Evolutionary conservation across 352 stramenopile species (phyloP), one percentile per base, ranked within the genome.

Genomic region (Pythium brassicae): DNA sequence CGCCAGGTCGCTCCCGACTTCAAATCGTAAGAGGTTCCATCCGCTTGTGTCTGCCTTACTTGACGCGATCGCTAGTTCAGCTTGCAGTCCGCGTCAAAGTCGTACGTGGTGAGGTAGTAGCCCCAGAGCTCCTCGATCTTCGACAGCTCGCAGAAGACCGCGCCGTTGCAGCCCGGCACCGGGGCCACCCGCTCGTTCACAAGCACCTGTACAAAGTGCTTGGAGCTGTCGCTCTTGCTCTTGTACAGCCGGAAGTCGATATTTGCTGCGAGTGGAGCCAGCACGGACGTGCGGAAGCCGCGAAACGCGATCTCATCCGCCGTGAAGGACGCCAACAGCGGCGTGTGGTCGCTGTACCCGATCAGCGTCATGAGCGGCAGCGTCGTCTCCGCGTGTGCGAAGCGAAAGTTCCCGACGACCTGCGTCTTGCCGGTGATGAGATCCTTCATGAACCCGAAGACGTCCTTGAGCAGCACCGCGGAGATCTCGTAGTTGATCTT

Each of bases 311-410:
- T 78, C 7, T 66, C 58, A 14, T 46, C 37, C 2, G 55, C 19
- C 0, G 72, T 66, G 34, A 65, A 68, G 23, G 67, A 65, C 14
- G 69, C 68, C 7, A 66, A n/a, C 9, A 84, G 56, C 46, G 45
- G 48, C 3, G 60, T 57, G 7, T 57, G 62, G 49, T 71, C 61
- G 14, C 65, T 62, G 12, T 80, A 69, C 8, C 76, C 76, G 61
- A 92, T 64, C 17, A 92, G 61, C 17, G 66, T 81, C 69, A 87
- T 78, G 12, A 92, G 68, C 14, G 82, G 78, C 14, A 92, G 56
- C 40, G 74, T 82, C 19, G 82, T 92, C 61, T 92, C 78, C 15
- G 78, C 79, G 49, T 92, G 77, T 1, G 77, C 79, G 27, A 87
- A 85, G 48, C 65, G 71, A 47, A 87, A 83, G 37, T 68, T 71